These are phyloP conservation scores for Lotmaria passim DNA, from an alignment of 208 protist genomes.

Conservation along the genomic window DNA sequence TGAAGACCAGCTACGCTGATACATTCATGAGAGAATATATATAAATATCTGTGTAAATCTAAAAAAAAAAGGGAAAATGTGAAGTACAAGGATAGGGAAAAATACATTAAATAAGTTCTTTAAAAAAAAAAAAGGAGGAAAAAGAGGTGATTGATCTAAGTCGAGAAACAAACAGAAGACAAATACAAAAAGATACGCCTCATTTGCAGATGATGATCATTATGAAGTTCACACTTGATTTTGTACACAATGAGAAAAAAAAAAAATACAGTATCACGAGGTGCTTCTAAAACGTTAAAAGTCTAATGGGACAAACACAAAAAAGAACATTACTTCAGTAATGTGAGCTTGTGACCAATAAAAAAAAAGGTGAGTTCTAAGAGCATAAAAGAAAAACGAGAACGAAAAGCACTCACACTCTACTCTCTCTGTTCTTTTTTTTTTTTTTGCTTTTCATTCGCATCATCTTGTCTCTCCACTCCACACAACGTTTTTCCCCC, in stretches of 20 bases:
- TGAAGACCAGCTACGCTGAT: neutral
- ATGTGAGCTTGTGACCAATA: conserved; percentile 27
- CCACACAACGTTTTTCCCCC: neutral
- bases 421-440: neutral
- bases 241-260: conserved; percentile 6
- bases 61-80: conserved; percentile 13
- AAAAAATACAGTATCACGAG: neutral
- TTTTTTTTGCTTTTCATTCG: neutral
- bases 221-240: too few relatives aligned
- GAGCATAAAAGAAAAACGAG: conserved; percentile 2
- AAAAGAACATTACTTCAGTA: conserved; percentile 23
- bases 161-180: conserved; percentile 5
- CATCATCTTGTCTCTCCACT: too few relatives aligned
- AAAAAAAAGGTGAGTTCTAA: conserved; percentile 28
- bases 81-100: conserved; percentile 22
- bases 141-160: conserved; percentile 19
- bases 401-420: neutral
- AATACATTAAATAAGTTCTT: conserved; percentile 13
- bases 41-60: conserved; percentile 15
- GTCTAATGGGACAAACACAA: conserved; percentile 18
- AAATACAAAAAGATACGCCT: conserved; percentile 1
- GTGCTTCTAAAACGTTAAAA: conserved; percentile 20
- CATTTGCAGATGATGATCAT: too few relatives aligned
- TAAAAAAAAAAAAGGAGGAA: conserved; percentile 11
- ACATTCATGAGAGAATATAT: too few relatives aligned